phyloP scores from a whole-genome alignment of 345 rosid species.

The Brassica rapa region DNA sequence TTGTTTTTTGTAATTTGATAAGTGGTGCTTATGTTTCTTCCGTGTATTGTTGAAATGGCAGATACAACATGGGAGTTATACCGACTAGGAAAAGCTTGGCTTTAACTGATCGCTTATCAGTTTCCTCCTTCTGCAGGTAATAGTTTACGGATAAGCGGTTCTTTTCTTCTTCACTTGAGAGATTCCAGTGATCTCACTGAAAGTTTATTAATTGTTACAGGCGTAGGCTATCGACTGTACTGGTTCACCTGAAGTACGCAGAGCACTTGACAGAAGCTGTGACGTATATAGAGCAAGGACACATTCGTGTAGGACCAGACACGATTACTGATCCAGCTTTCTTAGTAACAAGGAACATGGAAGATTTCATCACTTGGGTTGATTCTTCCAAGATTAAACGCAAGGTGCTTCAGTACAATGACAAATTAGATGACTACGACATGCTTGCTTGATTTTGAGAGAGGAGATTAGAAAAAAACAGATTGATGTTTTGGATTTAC shows the following conservation, averaged over 20 bases:
- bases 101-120: constrained; percentile 67
- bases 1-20: neutral
- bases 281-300: constrained; percentile 94
- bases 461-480: neutral
- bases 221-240: constrained; percentile 72
- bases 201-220: constrained; percentile 43
- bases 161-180: neutral
- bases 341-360: constrained; percentile 89
- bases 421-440: constrained; percentile 82
- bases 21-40: constrained; percentile 1
- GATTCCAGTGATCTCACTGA: neutral
- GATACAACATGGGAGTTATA: constrained; percentile 92
- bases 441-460: constrained; percentile 52
- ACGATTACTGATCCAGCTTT: constrained; percentile 85
- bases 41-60: constrained; percentile 41
- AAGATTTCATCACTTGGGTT: constrained; percentile 93
- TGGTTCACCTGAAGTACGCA: constrained; percentile 72
- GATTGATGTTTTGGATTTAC: neutral
- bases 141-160: neutral
- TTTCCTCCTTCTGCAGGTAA: constrained; percentile 86
- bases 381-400: constrained; percentile 91
- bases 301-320: constrained; percentile 89
- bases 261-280: constrained; percentile 87
- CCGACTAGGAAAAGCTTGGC: constrained; percentile 89
- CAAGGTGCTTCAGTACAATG: constrained; percentile 84